Evolutionary conservation across 2,329 filamentous ascomycete species (phyloP).

Genomic region (Trichoderma gracile): DNA sequence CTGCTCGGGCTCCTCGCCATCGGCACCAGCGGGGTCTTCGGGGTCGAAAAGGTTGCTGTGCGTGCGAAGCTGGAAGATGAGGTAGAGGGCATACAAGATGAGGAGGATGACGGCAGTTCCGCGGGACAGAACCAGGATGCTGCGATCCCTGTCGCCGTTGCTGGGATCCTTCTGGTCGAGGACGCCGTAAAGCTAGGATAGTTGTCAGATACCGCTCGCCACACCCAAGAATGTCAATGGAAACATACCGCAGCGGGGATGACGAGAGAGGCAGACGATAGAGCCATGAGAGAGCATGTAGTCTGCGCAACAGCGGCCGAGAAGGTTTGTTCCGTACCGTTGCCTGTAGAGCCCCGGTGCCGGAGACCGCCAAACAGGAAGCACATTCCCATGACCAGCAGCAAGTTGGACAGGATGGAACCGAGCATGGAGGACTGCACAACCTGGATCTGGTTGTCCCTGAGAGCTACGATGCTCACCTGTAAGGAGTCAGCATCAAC

Average conservation of each 20-base stretch:
- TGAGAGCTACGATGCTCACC: constrained; percentile 90
- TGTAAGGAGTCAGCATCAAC: constrained; percentile 39
- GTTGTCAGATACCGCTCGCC: constrained; percentile 28
- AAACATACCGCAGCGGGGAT: constrained; percentile 67
- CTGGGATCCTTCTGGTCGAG: constrained; percentile 49
- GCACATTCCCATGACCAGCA: constrained; percentile 82
- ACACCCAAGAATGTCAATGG: background rate
- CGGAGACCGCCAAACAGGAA: constrained; percentile 73
- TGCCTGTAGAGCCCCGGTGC: constrained; percentile 58
- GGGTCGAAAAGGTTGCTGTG: constrained; percentile 71
- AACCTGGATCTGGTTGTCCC: constrained; percentile 83
- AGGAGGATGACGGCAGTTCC: constrained; percentile 76
- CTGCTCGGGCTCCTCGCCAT: constrained; percentile 47
- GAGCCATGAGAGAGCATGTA: constrained; percentile 71
- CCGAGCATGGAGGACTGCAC: constrained; percentile 98
- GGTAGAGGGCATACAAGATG: constrained; percentile 72
- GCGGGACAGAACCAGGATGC: constrained; percentile 71
- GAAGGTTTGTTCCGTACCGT: constrained; percentile 68
- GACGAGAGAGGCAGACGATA: constrained; percentile 75
- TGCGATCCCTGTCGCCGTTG: constrained; percentile 46
- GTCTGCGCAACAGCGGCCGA: constrained; percentile 77
- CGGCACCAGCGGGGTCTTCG: constrained; percentile 48
- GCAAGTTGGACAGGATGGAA: constrained; percentile 89
- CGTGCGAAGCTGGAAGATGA: constrained; percentile 75
- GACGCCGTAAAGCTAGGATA: constrained; percentile 62